These are phyloP conservation scores for Capillidium heterosporum DNA, from an alignment of 371 early-diverging fungal species.

Conservation along the genomic window DNA sequence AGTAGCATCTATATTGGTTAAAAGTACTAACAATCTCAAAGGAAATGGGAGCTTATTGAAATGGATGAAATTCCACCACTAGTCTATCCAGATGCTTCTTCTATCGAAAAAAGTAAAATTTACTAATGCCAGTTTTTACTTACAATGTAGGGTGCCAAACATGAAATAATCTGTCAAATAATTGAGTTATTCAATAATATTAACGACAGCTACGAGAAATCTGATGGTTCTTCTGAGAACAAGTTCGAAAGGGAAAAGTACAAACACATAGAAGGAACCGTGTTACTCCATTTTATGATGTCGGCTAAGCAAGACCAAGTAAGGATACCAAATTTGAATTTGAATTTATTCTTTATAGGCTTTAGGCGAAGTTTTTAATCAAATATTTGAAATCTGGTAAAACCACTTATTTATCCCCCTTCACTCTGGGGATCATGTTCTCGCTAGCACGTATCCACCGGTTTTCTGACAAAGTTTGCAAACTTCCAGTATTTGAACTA, in stretches of 20 bases:
- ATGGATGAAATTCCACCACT: conserved; percentile 4
- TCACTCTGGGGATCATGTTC: background rate
- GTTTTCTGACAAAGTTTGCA: background rate
- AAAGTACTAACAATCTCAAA: background rate
- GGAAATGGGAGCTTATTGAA: background rate
- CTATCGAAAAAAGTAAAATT: conserved; percentile 1
- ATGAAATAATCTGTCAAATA: background rate
- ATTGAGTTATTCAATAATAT: background rate
- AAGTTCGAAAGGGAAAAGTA: background rate
- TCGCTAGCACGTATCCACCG: background rate
- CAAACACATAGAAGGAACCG: background rate
- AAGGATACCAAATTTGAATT: background rate
- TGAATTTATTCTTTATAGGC: background rate
- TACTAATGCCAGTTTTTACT: background rate
- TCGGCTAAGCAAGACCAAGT: conserved; percentile 1
- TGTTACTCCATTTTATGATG: background rate
- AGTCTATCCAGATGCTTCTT: background rate
- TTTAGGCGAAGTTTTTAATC: background rate
- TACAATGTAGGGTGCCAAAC: background rate
- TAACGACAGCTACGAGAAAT: background rate
- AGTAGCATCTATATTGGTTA: background rate
- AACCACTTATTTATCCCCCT: background rate
- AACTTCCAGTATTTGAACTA: background rate
- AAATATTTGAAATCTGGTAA: conserved; percentile 1
- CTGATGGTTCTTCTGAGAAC: background rate